These are phyloP conservation scores for Chlorella sp. DNA, from an alignment of 139 green algal genomes.

Conservation along the genomic window DNA sequence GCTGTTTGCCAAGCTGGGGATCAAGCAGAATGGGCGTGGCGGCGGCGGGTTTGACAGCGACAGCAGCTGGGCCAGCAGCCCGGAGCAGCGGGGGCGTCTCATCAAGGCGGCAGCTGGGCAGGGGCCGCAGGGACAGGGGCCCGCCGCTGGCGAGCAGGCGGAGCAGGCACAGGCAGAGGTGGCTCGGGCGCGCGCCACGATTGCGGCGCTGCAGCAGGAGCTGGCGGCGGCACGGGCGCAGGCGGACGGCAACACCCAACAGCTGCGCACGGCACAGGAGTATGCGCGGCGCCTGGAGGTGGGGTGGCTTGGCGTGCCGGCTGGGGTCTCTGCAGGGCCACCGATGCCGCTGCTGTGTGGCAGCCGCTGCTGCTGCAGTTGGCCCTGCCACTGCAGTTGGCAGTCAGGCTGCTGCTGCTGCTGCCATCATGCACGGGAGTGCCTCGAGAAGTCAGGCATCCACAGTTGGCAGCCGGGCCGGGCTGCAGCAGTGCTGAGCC, in stretches of 20 bases:
- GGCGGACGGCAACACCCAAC: slow-evolving; percentile 12
- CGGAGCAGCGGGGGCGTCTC: neutral
- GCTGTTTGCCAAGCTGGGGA: slow-evolving; percentile 35
- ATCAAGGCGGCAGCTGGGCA: neutral
- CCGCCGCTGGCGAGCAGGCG: neutral
- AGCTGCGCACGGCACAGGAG: neutral
- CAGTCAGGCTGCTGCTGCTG: no score
- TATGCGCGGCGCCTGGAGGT: slow-evolving; percentile 4
- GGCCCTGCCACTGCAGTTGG: neutral
- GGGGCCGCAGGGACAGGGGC: neutral
- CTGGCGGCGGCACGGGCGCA: slow-evolving; percentile 31
- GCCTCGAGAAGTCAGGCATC: no score
- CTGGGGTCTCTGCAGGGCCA: no score
- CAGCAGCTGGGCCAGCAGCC: slow-evolving; percentile 32
- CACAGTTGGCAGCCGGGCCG: no score
- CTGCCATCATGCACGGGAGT: no score
- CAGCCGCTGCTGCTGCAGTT: no score
- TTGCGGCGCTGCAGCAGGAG: slow-evolving; percentile 33
- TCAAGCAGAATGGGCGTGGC: slow-evolving; percentile 2
- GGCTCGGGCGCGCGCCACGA: neutral
- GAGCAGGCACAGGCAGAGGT: neutral
- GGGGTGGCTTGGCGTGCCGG: neutral
- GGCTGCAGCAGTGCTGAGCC: no score
- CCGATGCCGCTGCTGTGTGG: no score
- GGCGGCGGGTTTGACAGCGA: slow-evolving; percentile 23